Conservation (phyloP, 768 basidiomycete genomes). For the Tremella fuciformis region DNA sequence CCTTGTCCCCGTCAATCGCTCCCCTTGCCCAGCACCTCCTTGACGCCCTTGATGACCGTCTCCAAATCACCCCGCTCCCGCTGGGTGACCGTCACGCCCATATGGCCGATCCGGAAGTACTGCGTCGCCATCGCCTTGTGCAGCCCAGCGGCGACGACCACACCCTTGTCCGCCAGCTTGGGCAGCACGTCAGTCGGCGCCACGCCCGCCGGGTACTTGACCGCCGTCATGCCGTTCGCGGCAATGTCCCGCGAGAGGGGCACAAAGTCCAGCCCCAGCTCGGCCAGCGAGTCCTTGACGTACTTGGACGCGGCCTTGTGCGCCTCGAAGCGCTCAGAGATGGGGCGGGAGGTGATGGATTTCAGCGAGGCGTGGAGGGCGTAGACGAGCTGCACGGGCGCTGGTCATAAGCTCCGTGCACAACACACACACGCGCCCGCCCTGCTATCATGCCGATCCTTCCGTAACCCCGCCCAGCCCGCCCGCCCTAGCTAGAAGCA, state of each 20-base stretch:
- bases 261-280: conserved; percentile 68
- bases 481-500: no score
- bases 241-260: conserved; percentile 62
- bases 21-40: conserved; percentile 45
- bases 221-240: conserved; percentile 95
- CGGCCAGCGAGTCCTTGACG: conserved; percentile 65
- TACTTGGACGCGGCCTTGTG: conserved; percentile 69
- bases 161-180: conserved; percentile 62
- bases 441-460: no score
- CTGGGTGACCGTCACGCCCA: conserved; percentile 82
- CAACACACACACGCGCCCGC: no score
- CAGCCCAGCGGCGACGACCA: conserved; percentile 84
- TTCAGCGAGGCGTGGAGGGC: conserved; percentile 79
- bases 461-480: no score
- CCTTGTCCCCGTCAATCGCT: conserved; percentile 7
- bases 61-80: conserved; percentile 69
- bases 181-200: conserved; percentile 72
- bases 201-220: conserved; percentile 75
- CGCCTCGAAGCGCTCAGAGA: conserved; percentile 71
- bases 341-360: conserved; percentile 66
- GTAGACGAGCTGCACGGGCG: conserved; percentile 90
- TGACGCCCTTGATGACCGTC: conserved; percentile 65
- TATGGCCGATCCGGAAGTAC: conserved; percentile 94
- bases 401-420: conserved; percentile 21
- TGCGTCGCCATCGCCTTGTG: conserved; percentile 79